phyloP scores from a whole-genome alignment of 2,329 filamentous ascomycete species.

The Fusarium drepaniforme region DNA sequence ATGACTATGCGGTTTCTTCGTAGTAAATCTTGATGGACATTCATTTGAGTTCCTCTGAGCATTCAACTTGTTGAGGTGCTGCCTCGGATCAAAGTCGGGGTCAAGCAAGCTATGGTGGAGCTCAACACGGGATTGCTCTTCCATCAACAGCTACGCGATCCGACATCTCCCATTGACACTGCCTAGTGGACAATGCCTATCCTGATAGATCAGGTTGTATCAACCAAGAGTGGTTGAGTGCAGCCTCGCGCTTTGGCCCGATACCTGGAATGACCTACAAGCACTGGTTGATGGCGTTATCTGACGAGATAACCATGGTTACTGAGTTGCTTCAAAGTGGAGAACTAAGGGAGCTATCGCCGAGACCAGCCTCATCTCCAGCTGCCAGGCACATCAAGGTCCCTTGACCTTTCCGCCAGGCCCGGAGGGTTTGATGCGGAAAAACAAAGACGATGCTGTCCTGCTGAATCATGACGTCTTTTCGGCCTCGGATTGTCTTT shows the following conservation, averaged over 20 bases:
- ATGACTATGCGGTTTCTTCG: not conserved
- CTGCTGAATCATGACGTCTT: conserved; percentile 37
- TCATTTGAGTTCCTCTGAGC: not conserved
- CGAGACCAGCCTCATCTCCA: conserved; percentile 2
- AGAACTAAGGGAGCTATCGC: conserved; percentile 29
- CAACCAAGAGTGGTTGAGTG: conserved; percentile 19
- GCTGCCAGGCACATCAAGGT: not conserved
- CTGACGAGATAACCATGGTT: conserved; percentile 39
- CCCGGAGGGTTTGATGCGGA: conserved; percentile 1
- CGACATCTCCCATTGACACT: conserved; percentile 14
- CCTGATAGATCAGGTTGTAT: not conserved
- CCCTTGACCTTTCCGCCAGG: conserved; percentile 5
- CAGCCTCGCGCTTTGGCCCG: conserved; percentile 3
- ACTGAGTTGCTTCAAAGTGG: conserved; percentile 21
- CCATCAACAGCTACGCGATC: conserved; percentile 6
- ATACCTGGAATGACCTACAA: conserved; percentile 39
- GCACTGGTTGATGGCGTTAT: conserved; percentile 44
- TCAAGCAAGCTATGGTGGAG: not conserved
- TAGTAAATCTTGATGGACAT: not conserved
- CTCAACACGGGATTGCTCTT: not conserved
- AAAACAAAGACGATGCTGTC: conserved; percentile 6
- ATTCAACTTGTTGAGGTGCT: not conserved
- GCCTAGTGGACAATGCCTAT: conserved; percentile 2
- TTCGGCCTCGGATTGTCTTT: conserved; percentile 21
- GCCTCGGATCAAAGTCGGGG: not conserved